Evolutionary conservation across 1,284 basidiomycete species (phyloP), one percentile per base, ranked within the genome.

Genomic region (Trametes sp.): DNA sequence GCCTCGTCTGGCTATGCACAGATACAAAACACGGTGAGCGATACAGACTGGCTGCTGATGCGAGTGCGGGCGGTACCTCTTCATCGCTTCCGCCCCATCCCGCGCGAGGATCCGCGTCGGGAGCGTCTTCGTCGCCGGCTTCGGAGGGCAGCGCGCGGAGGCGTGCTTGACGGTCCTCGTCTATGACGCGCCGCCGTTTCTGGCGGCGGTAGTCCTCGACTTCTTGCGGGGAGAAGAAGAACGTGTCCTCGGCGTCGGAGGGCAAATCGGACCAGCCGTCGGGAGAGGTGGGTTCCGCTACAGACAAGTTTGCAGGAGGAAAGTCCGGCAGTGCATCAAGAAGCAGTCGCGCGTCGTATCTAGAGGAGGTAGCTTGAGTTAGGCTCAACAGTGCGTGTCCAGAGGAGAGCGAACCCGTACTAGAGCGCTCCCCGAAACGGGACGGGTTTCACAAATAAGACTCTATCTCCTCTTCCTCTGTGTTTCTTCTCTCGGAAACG

Each of bases 221-320:
- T 69, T 95, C 93, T 21, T 82, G 79, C 0, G 84, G 82, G 0
- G 86, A 82, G 63, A 95, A 82, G 75, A 91, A 90, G 75, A 93
- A 95, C 0, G 84, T 88, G 66, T 95, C 92, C 77, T 95, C 93
- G 0, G 84, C 74, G 70, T 95, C 94, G 0, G 93, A 94, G 3
- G 93, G 88, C 0, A 95, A 81, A 71, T 93, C 89, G 0, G 89
- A 89, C 89, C 92, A 94, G 31, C 90, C 91, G 2, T 81, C 78
- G 7, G 88, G 85, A 0, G 87, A 87, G 61, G 63, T 69, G 1
- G 73, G 69, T 11, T 65, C 57, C 21, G 55, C 36, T 4, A 62
- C 19, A 7, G 60, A 41, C 19, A 61, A 23, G n/a, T 51, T 54
- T 41, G 42, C 3, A 6, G 63, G 64, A 35, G 14, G 36, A 9